Base-by-base conservation (phyloP, 1,139 yeast genomes). In the Suhomyces taliae region DNA sequence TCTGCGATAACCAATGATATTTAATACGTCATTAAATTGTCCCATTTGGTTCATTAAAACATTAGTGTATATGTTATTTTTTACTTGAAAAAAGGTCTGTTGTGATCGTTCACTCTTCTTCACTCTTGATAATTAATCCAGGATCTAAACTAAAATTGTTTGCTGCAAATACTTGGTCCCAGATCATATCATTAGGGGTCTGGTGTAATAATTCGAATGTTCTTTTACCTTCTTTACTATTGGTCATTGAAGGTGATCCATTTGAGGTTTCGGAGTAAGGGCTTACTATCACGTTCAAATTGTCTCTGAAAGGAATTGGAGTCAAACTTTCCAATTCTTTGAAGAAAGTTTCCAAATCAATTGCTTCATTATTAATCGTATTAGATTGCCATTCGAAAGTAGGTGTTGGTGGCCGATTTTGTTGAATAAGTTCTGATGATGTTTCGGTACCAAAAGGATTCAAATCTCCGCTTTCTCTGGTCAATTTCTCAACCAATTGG, bases 91-190 rank as follows among this genome's bases (percentile, higher is more conserved):
- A 14, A 14, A 14, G 2, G 6, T 19, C 24, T 6, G 6, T 19
- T 19, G 24, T 19, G 24, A 19, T 6, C 3, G 24, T 4, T n/a
- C 6, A 14, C 14, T 34, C 37, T n/a, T 35, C 38, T 39, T 46
- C 47, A 8, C 19, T 8, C 31, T 41, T 44, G 10, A 41, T 27
- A 6, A 45, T 37, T n/a, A 45, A 33, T 2, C 36, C 44, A 4
- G 41, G 44, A 6, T 42, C 46, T 27, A 41, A 34, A 27, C 44
- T 37, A 4, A 15, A 10, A 5, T 24, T 19, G 5, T 37, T 8
- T 11, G 66, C 62, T 2, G 82, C 76, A 59, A 86, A 85, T 54
- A 82, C 85, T 57, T 86, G 90, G 54, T 84, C 91, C 93, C 93
- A 87, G 40, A 86, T 83, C 34, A 85, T 75, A 40, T 85, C 88